These are phyloP conservation scores for Prosopis cineraria DNA, from an alignment of 306 rosid genomes.

Conservation along the genomic window DNA sequence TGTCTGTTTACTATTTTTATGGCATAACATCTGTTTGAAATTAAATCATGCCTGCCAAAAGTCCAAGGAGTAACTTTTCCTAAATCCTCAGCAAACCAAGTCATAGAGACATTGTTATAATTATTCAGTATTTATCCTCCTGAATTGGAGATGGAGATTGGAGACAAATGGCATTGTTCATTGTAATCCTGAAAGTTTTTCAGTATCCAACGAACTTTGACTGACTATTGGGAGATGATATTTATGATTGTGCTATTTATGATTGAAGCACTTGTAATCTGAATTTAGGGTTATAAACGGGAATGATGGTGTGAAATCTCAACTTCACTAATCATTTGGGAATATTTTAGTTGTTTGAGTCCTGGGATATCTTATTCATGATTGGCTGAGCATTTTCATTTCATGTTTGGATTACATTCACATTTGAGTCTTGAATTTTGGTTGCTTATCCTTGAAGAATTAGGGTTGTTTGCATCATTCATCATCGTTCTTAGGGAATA, in stretches of 20 bases:
- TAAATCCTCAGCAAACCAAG: background rate
- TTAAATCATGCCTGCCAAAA: slow-evolving; percentile 19
- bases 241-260: background rate
- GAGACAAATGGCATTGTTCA: slow-evolving; percentile 13
- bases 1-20: background rate
- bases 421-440: too few species aligned
- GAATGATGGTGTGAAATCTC: background rate
- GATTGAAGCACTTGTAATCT: background rate
- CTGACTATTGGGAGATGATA: background rate
- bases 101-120: background rate
- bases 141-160: background rate
- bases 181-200: background rate
- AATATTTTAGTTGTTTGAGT: background rate
- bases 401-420: background rate
- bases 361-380: background rate
- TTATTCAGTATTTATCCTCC: background rate
- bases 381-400: background rate
- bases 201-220: background rate
- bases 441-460: too few species aligned
- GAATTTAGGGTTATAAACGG: background rate
- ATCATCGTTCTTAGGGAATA: background rate
- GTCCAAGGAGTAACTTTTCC: background rate
- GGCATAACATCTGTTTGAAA: background rate
- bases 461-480: background rate
- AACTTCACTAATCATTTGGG: background rate